Evolutionary conservation across 2,329 filamentous ascomycete genomes (phyloP).

Genomic region (Botrytis cinerea): DNA sequence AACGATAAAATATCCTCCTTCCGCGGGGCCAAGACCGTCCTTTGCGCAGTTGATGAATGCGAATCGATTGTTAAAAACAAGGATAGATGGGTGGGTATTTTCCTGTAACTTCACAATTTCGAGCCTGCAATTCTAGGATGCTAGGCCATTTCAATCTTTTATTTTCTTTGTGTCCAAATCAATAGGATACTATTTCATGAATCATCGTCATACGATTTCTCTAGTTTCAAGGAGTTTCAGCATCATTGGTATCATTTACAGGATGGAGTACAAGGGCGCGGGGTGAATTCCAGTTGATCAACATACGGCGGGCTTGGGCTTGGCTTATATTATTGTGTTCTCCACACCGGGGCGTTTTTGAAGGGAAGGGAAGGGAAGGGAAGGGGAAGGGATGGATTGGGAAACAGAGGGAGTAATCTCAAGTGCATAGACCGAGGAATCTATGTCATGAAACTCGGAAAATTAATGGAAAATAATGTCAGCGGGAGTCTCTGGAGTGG

Average conservation of each 20-base stretch:
- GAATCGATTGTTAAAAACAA: constrained; percentile 55
- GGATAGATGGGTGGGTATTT: constrained; percentile 63
- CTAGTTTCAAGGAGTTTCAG: constrained; percentile 9
- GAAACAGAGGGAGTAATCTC: not conserved
- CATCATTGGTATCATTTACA: constrained; percentile 15
- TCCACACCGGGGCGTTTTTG: not conserved
- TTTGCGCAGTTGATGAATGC: constrained; percentile 61
- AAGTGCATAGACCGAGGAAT: not conserved
- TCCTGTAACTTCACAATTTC: constrained; percentile 38
- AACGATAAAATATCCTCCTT: constrained; percentile 9
- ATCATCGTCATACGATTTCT: not conserved
- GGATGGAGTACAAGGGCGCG: not conserved
- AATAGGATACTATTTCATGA: not conserved
- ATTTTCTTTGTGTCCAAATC: not conserved
- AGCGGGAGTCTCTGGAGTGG: not conserved
- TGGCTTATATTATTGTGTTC: constrained; percentile 13
- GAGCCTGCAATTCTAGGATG: not conserved
- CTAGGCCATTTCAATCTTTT: not conserved
- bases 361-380: not conserved
- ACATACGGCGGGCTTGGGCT: not conserved
- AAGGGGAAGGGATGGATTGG: not conserved
- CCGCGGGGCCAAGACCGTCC: constrained; percentile 23
- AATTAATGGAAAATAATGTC: not conserved
- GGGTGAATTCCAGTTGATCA: not conserved
- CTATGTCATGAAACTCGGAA: not conserved